These are phyloP conservation scores for Mortierella antarctica DNA, from an alignment of 192 early-diverging fungal genomes.

Conservation along the genomic window DNA sequence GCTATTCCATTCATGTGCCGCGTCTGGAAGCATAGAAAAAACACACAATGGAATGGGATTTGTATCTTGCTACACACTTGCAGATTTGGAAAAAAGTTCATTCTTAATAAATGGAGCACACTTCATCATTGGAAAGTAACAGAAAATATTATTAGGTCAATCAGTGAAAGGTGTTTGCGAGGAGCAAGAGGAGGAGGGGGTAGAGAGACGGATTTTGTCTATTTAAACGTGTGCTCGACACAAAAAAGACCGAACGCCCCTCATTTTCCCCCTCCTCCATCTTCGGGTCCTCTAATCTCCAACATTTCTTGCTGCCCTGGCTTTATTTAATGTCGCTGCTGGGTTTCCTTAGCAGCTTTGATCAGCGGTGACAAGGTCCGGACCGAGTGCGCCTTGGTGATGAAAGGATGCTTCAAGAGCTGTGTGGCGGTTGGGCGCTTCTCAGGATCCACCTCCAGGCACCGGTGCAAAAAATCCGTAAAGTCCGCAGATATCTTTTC, in stretches of 20 bases:
- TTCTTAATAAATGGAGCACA: neutral
- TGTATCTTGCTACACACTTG: neutral
- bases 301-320: neutral
- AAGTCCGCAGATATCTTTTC: conserved; percentile 81
- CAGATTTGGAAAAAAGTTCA: no score
- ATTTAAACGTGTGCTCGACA: no score
- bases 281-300: neutral
- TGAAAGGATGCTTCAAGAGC: conserved; percentile 86
- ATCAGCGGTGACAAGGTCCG: conserved; percentile 86
- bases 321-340: conserved; percentile 29
- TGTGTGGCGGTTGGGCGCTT: conserved; percentile 83
- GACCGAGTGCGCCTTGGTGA: conserved; percentile 85
- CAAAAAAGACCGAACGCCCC: no score
- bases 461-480: conserved; percentile 83
- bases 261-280: no score
- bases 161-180: neutral
- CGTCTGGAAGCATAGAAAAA: conserved; percentile 30
- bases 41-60: neutral
- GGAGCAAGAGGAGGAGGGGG: neutral
- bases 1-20: conserved; percentile 38
- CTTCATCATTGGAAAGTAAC: neutral
- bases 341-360: conserved; percentile 72
- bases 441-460: conserved; percentile 86
- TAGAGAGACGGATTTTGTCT: no score
- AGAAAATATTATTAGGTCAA: neutral